Evolutionary conservation across 495 filamentous ascomycete species (phyloP).

Genomic region (Gamarada debralockiae): DNA sequence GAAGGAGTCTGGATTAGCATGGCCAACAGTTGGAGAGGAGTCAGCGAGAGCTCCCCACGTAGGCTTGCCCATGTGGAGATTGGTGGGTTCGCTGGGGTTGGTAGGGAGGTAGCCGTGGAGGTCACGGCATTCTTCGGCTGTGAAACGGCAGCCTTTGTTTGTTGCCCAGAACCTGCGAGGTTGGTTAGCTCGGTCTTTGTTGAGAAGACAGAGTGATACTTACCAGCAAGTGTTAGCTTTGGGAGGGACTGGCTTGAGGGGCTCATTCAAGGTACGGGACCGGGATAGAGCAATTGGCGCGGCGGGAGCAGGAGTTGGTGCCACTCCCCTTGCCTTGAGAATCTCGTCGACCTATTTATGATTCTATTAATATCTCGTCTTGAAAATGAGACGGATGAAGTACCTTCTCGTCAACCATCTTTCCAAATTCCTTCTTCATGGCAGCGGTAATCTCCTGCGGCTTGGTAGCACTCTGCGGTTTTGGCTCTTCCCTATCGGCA

Average conservation of each 20-base stretch:
- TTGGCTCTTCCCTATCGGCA: neutral
- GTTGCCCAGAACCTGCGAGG: constrained; percentile 10
- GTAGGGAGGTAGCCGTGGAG: constrained; percentile 9
- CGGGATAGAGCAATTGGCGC: neutral
- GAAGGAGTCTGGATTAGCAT: neutral
- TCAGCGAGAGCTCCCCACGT: constrained; percentile 9
- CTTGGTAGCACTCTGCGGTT: neutral
- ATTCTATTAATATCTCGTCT: too few species aligned
- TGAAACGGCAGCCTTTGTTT: constrained; percentile 14
- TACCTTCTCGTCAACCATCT: constrained; percentile 1
- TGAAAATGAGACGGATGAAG: too few species aligned
- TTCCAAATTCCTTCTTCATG: neutral
- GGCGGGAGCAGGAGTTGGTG: neutral
- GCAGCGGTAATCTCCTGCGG: neutral
- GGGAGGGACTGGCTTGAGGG: neutral
- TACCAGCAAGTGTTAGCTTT: constrained; percentile 5
- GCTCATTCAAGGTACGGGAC: neutral
- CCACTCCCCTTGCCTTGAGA: neutral
- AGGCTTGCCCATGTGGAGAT: constrained; percentile 7
- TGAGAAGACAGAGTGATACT: neutral
- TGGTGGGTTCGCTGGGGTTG: neutral
- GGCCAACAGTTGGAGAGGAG: neutral
- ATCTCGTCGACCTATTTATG: neutral
- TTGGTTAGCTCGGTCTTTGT: neutral
- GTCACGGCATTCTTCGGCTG: constrained; percentile 16